Percentiles rank a stretch among this genome's conserved stretches.
These are phyloP conservation scores for Gracilaria caudata DNA, from an alignment of 23 red algal genomes.

Conservation along the genomic window DNA sequence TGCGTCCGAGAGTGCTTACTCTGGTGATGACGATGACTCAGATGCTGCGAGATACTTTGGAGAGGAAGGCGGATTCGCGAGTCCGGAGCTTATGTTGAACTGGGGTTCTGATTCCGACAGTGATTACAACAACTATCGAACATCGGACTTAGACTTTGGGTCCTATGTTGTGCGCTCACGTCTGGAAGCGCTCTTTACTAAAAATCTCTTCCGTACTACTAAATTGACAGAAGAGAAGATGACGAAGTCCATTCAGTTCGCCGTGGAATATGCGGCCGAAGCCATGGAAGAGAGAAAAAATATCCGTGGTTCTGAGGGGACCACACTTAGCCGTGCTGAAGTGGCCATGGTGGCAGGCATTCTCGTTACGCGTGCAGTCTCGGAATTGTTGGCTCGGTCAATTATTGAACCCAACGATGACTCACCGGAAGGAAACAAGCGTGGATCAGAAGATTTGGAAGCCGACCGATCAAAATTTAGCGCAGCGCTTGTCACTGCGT, in stretches of 20 bases:
- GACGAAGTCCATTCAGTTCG: neutral
- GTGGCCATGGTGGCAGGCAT: neutral
- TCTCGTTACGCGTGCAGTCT: conserved; percentile 12
- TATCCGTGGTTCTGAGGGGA: too few relatives aligned
- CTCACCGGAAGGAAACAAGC: neutral
- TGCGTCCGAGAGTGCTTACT: conserved; percentile 19
- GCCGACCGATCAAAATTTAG: neutral
- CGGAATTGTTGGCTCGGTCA: conserved; percentile 2
- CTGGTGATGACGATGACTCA: conserved; percentile 3
- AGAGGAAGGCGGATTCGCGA: neutral
- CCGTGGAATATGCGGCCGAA: neutral
- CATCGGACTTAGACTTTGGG: neutral
- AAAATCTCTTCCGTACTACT: neutral
- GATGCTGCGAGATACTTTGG: conserved; percentile 12
- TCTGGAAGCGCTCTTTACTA: neutral
- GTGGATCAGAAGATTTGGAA: neutral
- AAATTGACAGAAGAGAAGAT: conserved; percentile 5
- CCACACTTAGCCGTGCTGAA: neutral
- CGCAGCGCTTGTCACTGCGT: conserved; percentile 3
- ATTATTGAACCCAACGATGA: neutral
- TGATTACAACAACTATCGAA: neutral
- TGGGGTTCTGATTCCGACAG: conserved; percentile 33
- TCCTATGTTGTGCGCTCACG: neutral
- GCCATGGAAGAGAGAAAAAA: conserved; percentile 5
- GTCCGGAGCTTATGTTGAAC: conserved; percentile 10